These are phyloP conservation scores for Lolium multiflorum DNA, from an alignment of 176 grass and related monocot genomes.

Conservation along the genomic window DNA sequence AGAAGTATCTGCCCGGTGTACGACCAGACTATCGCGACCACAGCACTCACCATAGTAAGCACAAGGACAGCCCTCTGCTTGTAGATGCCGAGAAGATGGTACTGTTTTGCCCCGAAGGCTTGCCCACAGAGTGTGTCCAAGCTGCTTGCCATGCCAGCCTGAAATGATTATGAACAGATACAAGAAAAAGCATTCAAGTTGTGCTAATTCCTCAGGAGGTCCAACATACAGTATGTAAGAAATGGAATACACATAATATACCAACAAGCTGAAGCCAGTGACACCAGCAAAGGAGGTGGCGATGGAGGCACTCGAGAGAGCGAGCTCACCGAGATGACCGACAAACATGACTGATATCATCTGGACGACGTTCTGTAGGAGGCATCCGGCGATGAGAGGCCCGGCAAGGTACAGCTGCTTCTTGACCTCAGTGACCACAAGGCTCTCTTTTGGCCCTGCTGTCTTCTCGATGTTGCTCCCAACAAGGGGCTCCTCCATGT, in stretches of 20 bases:
- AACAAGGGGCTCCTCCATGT: slow-evolving; percentile 48
- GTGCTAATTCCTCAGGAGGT: neutral
- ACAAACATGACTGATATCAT: slow-evolving; percentile 62
- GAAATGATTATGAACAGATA: neutral
- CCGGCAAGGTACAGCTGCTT: slow-evolving; percentile 53
- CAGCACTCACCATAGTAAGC: slow-evolving; percentile 59
- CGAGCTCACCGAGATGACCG: slow-evolving; percentile 54
- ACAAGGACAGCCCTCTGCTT: slow-evolving; percentile 74
- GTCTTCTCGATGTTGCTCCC: slow-evolving; percentile 18
- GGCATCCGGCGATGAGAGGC: slow-evolving; percentile 48
- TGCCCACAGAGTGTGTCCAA: slow-evolving; percentile 72
- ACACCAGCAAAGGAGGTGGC: slow-evolving; percentile 56
- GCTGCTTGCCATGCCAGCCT: slow-evolving; percentile 58
- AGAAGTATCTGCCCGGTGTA: slow-evolving; percentile 68
- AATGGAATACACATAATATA: neutral
- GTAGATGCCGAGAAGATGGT: slow-evolving; percentile 67
- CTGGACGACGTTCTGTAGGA: slow-evolving; percentile 56
- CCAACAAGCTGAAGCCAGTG: slow-evolving; percentile 59
- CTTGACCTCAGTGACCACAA: slow-evolving; percentile 32
- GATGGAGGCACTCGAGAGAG: slow-evolving; percentile 58
- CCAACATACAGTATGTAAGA: slow-evolving; percentile 10
- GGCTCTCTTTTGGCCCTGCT: neutral
- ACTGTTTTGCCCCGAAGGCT: slow-evolving; percentile 69
- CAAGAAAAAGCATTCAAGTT: neutral
- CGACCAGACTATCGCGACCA: slow-evolving; percentile 51